Conservation (phyloP, 805 yeast genomes). For the Ogataea polymorpha region DNA sequence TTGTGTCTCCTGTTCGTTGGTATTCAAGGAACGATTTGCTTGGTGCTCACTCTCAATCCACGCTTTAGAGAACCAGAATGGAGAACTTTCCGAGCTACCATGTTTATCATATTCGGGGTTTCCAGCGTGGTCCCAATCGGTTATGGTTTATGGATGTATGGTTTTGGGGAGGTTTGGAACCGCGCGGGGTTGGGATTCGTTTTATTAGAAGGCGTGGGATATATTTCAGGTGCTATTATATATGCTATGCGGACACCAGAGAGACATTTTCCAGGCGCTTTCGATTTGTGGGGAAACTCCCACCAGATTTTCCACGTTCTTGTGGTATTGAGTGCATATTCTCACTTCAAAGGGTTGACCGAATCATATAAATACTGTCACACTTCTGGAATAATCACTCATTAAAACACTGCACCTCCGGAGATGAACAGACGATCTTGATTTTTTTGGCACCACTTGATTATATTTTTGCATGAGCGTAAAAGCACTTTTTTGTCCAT, state of each 20-base stretch:
- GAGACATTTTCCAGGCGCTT: slow-evolving; percentile 55
- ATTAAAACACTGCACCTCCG: slow-evolving; percentile 64
- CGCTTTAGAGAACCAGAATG: slow-evolving; percentile 66
- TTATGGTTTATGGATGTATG: slow-evolving; percentile 48
- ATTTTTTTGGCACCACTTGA: slow-evolving; percentile 73
- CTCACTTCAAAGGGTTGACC: slow-evolving; percentile 65
- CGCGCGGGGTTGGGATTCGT: slow-evolving; percentile 63
- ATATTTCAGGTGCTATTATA: slow-evolving; percentile 73
- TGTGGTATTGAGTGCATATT: slow-evolving; percentile 73
- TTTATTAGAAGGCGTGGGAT: slow-evolving; percentile 65
- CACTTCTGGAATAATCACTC: slow-evolving; percentile 1
- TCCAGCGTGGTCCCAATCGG: slow-evolving; percentile 71
- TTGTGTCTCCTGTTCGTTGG: slow-evolving; percentile 45
- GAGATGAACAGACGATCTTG: slow-evolving; percentile 69
- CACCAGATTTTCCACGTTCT: slow-evolving; percentile 81
- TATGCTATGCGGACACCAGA: slow-evolving; percentile 84
- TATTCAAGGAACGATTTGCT: slow-evolving; percentile 58
- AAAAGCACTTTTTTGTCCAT: slow-evolving; percentile 56
- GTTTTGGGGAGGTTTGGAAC: slow-evolving; percentile 42
- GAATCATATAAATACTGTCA: slow-evolving; percentile 54
- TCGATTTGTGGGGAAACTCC: slow-evolving; percentile 73
- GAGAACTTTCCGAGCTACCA: slow-evolving; percentile 71
- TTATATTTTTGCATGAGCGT: slow-evolving; percentile 58
- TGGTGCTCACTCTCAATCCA: slow-evolving; percentile 59
- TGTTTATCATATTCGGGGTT: slow-evolving; percentile 79